phyloP scores from a whole-genome alignment of 306 rosid species.

The Senna tora region DNA sequence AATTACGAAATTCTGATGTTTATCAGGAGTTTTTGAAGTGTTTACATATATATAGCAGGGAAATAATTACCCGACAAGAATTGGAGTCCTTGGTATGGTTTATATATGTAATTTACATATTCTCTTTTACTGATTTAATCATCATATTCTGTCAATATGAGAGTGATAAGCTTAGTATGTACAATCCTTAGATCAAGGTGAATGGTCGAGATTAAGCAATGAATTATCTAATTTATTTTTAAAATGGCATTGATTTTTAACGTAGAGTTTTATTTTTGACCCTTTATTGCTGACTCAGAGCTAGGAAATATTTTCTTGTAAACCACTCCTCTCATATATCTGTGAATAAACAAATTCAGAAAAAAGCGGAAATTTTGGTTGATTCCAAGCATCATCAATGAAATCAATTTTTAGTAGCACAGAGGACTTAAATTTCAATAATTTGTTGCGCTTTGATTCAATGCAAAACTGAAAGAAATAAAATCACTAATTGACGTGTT shows the following conservation, averaged over 20 bases:
- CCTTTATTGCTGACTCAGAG: slow-evolving; percentile 10
- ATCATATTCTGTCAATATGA: slow-evolving; percentile 30
- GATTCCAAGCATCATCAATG: not conserved
- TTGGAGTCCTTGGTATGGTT: slow-evolving; percentile 84
- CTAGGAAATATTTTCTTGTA: not conserved
- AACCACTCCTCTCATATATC: not conserved
- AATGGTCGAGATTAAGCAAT: not conserved
- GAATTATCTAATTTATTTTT: not conserved
- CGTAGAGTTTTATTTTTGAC: not conserved
- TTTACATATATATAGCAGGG: slow-evolving; percentile 93
- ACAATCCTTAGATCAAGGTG: not conserved
- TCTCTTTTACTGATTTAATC: slow-evolving; percentile 21
- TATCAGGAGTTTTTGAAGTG: slow-evolving; percentile 99
- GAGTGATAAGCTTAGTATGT: not conserved
- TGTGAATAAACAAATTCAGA: not conserved
- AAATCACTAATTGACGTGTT: not conserved
- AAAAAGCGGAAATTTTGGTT: not conserved
- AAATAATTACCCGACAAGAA: slow-evolving; percentile 84
- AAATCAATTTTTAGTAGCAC: slow-evolving; percentile 5
- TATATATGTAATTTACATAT: slow-evolving; percentile 6
- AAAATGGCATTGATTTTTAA: not conserved
- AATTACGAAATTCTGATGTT: slow-evolving; percentile 70
- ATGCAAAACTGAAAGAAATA: slow-evolving; percentile 5
- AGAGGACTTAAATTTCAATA: not conserved
- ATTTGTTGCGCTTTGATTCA: slow-evolving; percentile 13